These are phyloP conservation scores for Leccinum subfulvum DNA, from an alignment of 1,284 basidiomycete genomes.

Conservation along the genomic window DNA sequence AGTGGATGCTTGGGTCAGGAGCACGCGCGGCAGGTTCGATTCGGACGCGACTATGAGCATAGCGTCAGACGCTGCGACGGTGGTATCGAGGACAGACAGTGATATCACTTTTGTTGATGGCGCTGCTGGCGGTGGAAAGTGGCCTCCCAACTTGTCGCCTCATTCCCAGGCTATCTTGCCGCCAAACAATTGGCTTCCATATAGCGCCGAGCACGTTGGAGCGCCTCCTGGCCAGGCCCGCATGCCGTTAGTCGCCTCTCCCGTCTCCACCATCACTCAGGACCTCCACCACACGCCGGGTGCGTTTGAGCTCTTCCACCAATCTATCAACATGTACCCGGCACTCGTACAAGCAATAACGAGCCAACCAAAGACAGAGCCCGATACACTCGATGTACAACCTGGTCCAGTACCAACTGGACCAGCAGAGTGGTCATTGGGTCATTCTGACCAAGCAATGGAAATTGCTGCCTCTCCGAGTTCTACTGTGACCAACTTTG, in stretches of 20 bases:
- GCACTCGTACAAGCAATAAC: not conserved
- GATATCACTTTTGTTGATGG: slow-evolving; percentile 27
- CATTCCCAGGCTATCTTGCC: not conserved
- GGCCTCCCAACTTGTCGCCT: not conserved
- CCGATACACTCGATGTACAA: not conserved
- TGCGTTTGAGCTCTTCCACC: slow-evolving; percentile 7
- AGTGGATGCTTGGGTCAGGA: slow-evolving; percentile 16
- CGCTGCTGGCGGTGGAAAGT: not conserved
- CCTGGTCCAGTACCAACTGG: not conserved
- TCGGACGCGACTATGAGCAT: slow-evolving; percentile 11
- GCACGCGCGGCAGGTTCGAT: slow-evolving; percentile 17
- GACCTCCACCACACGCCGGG: not conserved
- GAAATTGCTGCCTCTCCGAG: not conserved
- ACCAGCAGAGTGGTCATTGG: slow-evolving; percentile 1
- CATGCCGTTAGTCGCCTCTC: slow-evolving; percentile 21
- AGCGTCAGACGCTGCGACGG: slow-evolving; percentile 11
- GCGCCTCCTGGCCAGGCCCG: slow-evolving; percentile 22
- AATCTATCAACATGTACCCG: slow-evolving; percentile 9
- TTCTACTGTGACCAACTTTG: slow-evolving; percentile 5
- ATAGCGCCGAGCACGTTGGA: not conserved
- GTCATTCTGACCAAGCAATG: not conserved
- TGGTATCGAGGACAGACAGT: slow-evolving; percentile 23
- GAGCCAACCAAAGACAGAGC: not conserved
- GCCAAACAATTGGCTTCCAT: not conserved
- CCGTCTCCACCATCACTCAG: slow-evolving; percentile 11